A percentile compares a stretch with the other conserved stretches of the same genome.
Conservation (phyloP, 2,329 filamentous ascomycete species). For the Coniochaeta hoffmannii region DNA sequence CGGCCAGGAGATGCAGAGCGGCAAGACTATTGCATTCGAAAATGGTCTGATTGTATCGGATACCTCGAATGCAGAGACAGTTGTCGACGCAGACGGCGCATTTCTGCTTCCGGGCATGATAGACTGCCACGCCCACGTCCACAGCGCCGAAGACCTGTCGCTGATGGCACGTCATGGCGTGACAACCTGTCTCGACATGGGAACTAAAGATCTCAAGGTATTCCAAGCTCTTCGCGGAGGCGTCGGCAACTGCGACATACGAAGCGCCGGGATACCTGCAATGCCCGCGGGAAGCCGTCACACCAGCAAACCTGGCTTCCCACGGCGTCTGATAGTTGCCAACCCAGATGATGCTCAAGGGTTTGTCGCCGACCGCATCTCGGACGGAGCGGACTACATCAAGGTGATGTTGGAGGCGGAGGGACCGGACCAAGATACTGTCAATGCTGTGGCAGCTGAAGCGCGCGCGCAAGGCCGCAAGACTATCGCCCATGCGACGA, state of each 20-base stretch:
- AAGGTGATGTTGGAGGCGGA: background rate
- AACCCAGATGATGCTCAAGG: background rate
- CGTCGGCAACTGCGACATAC: background rate
- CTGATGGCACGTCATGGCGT: background rate
- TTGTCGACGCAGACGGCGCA: background rate
- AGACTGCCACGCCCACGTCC: conserved; percentile 2
- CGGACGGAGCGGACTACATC: conserved; percentile 2
- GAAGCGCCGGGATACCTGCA: background rate
- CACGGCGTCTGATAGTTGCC: background rate
- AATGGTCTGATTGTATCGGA: background rate
- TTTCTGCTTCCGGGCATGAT: background rate
- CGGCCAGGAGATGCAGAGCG: background rate
- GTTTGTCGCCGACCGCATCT: background rate
- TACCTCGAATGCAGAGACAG: background rate
- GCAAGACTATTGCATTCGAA: background rate
- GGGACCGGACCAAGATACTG: background rate
- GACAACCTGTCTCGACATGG: conserved; percentile 1
- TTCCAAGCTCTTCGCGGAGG: background rate
- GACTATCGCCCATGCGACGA: conserved; percentile 1
- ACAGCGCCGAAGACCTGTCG: background rate
- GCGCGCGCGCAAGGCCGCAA: background rate
- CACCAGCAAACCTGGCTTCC: background rate
- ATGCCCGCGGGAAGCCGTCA: conserved; percentile 1
- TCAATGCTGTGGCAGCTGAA: background rate
- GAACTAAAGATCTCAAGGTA: background rate